Base-by-base conservation (phyloP, 257 asterid species). In the Echites panduratus region DNA sequence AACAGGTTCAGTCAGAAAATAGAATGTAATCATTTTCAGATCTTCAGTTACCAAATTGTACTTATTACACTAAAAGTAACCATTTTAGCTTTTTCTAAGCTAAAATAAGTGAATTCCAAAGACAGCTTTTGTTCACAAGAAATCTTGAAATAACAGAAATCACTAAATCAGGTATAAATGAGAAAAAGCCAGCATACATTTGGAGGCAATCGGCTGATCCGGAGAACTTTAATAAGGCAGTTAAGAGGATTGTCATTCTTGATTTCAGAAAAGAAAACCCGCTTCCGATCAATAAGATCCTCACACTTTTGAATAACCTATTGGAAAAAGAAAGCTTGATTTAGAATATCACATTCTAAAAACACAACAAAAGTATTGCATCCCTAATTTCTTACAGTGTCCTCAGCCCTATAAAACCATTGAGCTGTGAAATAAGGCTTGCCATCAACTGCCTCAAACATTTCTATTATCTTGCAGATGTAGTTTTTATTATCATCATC, bases 391-490 rank as follows among this genome's bases (percentile, higher is more conserved):
- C 89, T 77, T 78, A 93, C 98, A 47, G 98, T 93, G 62, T 93
- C 98, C 38, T 38, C 50, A 2, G 95, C 85, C 71, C 97, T 77
- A 38, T 93, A 89, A 77, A 77, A 93, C 96, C 97, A 91, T 35
- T 85, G 96, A 29, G 97, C 92, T 0, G 82, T 79, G 61, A 91
- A 87, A 14, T 80, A 73, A 47, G 7, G 70, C 1, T 80, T 68
- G 44, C 88, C 90, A 71, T 93, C 85, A 3, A 73, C 71, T 12
- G 84, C 89, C 77, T 88, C 77, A 70, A 91, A 93, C 63, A 93
- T 27, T 77, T 93, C 98, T 3, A 82, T 73, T 2, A 93, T 89
- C 84, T 84, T 91, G 58, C 98, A 79, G 0, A 93, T 93, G 74
- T 73, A 93, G 75, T 70, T 27, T 0, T 75, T 82, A 35, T 77